Conservation (phyloP, 2,329 filamentous ascomycete species). For the Ascochyta koolunga region DNA sequence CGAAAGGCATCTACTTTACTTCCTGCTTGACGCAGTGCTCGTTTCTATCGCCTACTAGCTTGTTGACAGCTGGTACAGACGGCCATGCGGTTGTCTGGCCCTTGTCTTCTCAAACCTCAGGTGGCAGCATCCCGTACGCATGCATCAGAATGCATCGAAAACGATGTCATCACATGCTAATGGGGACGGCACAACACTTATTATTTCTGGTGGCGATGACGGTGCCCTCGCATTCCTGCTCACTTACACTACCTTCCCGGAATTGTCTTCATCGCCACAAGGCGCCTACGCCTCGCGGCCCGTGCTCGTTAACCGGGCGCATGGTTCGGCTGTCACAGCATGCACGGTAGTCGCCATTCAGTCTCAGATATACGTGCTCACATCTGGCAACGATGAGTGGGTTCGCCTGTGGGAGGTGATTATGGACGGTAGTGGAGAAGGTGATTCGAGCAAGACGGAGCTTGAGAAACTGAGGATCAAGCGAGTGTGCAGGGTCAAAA, state of each 20-base stretch:
- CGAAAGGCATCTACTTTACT: constrained; percentile 53
- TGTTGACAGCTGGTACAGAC: constrained; percentile 80
- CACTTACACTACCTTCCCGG: not conserved
- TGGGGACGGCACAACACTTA: constrained; percentile 49
- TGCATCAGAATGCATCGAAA: constrained; percentile 87
- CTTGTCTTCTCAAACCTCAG: constrained; percentile 37
- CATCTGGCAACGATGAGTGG: constrained; percentile 56
- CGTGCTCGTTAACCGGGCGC: constrained; percentile 62
- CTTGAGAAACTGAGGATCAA: constrained; percentile 37
- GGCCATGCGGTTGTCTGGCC: constrained; percentile 73
- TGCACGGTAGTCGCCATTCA: constrained; percentile 50
- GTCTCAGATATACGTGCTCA: constrained; percentile 34
- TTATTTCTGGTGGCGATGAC: constrained; percentile 87
- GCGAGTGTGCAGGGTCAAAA: constrained; percentile 45
- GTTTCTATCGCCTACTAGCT: constrained; percentile 45
- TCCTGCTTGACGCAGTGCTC: constrained; percentile 72
- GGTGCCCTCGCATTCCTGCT: constrained; percentile 69
- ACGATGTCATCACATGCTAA: constrained; percentile 47
- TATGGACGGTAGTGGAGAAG: not conserved
- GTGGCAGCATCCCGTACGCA: constrained; percentile 31
- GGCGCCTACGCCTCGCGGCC: constrained; percentile 26
- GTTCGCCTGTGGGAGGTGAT: constrained; percentile 55
- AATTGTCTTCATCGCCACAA: constrained; percentile 22
- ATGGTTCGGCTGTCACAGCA: constrained; percentile 73
- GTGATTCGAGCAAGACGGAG: not conserved